Evolutionary conservation across 768 basidiomycete genomes (phyloP).

Genomic region (Serendipita sp.): DNA sequence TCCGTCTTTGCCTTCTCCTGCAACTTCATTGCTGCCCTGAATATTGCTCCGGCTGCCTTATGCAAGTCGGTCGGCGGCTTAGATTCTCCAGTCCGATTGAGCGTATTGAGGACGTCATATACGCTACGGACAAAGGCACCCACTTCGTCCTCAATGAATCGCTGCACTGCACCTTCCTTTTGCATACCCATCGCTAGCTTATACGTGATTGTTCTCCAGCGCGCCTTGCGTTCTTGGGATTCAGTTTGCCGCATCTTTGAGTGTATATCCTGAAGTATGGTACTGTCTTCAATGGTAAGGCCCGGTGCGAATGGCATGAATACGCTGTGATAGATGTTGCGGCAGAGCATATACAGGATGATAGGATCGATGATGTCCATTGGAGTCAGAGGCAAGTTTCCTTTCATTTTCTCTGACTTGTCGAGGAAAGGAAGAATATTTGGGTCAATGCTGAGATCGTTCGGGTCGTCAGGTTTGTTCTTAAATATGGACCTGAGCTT

Average conservation of each 20-base stretch:
- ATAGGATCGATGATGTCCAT: background rate
- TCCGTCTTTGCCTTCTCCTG: constrained; percentile 3
- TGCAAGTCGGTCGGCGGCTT: background rate
- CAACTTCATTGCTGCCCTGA: background rate
- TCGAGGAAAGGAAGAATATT: background rate
- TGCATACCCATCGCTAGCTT: background rate
- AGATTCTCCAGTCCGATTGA: background rate
- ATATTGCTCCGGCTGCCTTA: background rate
- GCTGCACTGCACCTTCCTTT: background rate
- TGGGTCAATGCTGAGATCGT: background rate
- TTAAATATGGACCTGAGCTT: background rate
- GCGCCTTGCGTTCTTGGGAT: background rate
- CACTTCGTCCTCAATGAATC: background rate
- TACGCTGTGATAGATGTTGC: background rate
- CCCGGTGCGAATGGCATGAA: background rate
- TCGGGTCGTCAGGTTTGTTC: background rate
- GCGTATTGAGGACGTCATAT: background rate
- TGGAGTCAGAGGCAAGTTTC: background rate
- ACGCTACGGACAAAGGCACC: background rate
- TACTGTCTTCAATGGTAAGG: background rate
- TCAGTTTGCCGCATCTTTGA: background rate
- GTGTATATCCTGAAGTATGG: background rate
- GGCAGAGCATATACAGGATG: background rate
- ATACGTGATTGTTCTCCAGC: background rate
- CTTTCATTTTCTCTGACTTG: background rate